Evolutionary conservation across 495 filamentous ascomycete species (phyloP), one percentile per base, ranked within the genome.

Genomic region (Podospora pseudopauciseta): DNA sequence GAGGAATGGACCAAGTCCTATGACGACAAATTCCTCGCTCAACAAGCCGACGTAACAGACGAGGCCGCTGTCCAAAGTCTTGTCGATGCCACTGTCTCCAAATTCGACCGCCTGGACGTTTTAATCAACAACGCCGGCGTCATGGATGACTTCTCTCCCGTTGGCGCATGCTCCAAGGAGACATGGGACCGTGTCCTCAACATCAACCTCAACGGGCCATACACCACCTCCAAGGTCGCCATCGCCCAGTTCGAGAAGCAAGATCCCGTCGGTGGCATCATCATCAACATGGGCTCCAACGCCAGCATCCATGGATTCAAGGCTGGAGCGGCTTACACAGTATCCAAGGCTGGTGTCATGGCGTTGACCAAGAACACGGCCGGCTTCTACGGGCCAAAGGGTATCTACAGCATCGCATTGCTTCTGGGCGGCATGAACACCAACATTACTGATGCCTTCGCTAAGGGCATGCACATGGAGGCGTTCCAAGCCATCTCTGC

Each of bases 331-430:
- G 86, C 86, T 6, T 89, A 88, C 69, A 84, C 85, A 2, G 81
- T 80, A 5, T 80, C 80, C 71, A 87, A 87, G 76, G 81, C 84
- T 66, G 85, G 79, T 28, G 71, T 89, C 18, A 70, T 87, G 15
- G 88, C 86, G 4, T 75, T 89, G 68, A 89, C 87, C 26, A 89
- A 89, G 75, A 88, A 83, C 73, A 89, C 86, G 32, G 87, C 87
- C 2, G 80, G 82, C 0, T 86, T 77, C 75, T 89, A 89, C 73
- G 83, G 80, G 0, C 77, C 75, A 54, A 84, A 86, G 74, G 84
- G 85, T 23, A 87, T 90, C 72, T 81, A 82, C 59, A 83, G 80
- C 69, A 82, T 88, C 53, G 86, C 84, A 0, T 74, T 89, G 64
- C 75, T 84, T 76, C 74, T 86, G 58, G 88, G 86, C 23, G 84